Conservation (phyloP, 371 early-diverging fungal genomes). For the Apophysomyces variabilis region DNA sequence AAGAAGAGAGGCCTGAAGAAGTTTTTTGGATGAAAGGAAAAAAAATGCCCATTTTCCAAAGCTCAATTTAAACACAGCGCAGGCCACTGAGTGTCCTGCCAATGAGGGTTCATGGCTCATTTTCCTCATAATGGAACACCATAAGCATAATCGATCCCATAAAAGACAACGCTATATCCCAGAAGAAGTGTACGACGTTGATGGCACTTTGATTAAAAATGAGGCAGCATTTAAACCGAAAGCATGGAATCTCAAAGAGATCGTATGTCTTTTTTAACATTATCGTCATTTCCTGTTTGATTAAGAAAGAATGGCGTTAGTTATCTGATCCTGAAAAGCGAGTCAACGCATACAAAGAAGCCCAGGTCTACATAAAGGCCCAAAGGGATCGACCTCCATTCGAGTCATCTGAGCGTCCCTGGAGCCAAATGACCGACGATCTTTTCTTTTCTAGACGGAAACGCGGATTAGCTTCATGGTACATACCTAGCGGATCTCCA, state of each 20-base stretch:
- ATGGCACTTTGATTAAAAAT: slow-evolving; percentile 42
- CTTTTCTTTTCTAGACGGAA: slow-evolving; percentile 47
- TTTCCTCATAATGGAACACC: background rate
- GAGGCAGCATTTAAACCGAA: slow-evolving; percentile 33
- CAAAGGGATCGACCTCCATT: slow-evolving; percentile 3
- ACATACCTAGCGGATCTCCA: slow-evolving; percentile 46
- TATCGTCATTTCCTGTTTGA: background rate
- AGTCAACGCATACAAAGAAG: slow-evolving; percentile 38
- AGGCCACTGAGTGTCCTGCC: no score
- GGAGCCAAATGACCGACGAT: slow-evolving; percentile 49
- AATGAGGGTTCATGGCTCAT: no score
- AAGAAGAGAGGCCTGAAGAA: slow-evolving; percentile 51
- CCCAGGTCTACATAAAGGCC: slow-evolving; percentile 38
- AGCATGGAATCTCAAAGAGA: slow-evolving; percentile 46
- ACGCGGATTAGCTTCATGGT: slow-evolving; percentile 45
- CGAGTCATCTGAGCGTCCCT: slow-evolving; percentile 20
- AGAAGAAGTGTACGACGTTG: slow-evolving; percentile 45
- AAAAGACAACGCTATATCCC: slow-evolving; percentile 35
- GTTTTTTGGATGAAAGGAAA: slow-evolving; percentile 31
- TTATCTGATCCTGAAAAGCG: slow-evolving; percentile 30
- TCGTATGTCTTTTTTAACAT: slow-evolving; percentile 30
- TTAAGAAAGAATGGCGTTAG: slow-evolving; percentile 17
- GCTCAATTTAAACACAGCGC: no score
- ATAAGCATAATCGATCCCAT: slow-evolving; percentile 10
- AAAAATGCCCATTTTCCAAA: background rate